Evolutionary conservation across 140 eudicot species (phyloP), one percentile per base, ranked within the genome.

Genomic region (Senecio squalidus): DNA sequence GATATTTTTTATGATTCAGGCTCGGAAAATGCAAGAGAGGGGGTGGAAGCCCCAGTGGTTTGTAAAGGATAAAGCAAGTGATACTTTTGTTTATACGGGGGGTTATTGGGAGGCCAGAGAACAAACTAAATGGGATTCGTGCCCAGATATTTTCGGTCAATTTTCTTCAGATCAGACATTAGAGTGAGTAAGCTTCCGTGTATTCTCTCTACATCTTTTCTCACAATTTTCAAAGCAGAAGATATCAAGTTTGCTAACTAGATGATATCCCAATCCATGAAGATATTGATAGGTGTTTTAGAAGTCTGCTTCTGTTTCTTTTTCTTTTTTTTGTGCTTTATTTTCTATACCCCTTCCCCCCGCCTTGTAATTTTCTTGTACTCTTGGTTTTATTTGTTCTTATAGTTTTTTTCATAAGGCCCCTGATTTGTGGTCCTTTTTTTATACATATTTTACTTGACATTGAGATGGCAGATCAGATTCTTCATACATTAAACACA

Each of bases 31-130:
- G 97, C 97, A 90, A 78, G 97, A 90, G 69, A 76, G 84, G 49
- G 97, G 97, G 14, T 90, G 97, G 97, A 80, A 80, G 75, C 95
- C 97, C 1, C 81, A 63, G 69, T 86, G 95, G 98, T 86, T 90
- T 58, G 82, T 84, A 0, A 83, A 80, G 76, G 91, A 76, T 58
- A 78, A 81, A 66, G 83, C 66, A 52, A 72, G 85, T n/a, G 91
- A 83, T 67, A 71, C 78, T 10, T 86, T 80, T 62, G 85, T 78
- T 59, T 90, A 78, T 44, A 71, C 74, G 5, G 98, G 98, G 28
- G 98, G 98, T 14, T 90, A 90, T 64, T 90, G 98, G 98, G 98
- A 90, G 74, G 90, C 98, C 62, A 78, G 95, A 58, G 83, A 86
- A 70, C 68, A 64, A 60, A 82, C 77, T 22, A 78, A 74, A 55